These are phyloP conservation scores for Podochytrium sp. DNA, from an alignment of 192 early-diverging fungal species.

Conservation along the genomic window DNA sequence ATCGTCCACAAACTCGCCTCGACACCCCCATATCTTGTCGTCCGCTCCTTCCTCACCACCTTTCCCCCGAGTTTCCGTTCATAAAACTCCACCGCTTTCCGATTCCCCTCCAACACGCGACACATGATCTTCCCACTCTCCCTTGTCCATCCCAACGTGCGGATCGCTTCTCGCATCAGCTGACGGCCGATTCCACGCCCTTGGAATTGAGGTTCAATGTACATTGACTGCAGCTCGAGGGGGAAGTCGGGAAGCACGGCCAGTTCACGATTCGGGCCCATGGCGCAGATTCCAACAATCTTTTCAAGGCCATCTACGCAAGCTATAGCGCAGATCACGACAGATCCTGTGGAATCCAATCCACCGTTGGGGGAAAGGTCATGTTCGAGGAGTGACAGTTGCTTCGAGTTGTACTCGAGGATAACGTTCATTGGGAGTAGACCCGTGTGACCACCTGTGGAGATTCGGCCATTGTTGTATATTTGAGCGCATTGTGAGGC, in stretches of 20 bases:
- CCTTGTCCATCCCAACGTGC: slow-evolving; percentile 10
- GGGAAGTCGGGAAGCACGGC: neutral
- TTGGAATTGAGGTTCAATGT: neutral
- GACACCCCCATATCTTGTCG: neutral
- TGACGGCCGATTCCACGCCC: neutral
- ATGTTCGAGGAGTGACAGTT: neutral
- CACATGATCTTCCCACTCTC: slow-evolving; percentile 4
- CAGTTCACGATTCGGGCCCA: neutral
- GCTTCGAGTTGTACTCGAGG: neutral
- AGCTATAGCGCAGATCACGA: neutral
- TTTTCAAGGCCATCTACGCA: neutral
- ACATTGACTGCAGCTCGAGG: neutral
- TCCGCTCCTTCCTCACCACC: neutral
- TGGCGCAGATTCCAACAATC: neutral
- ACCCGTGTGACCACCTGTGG: neutral
- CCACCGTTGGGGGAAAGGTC: neutral
- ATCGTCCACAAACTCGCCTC: neutral
- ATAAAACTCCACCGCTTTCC: slow-evolving; percentile 2
- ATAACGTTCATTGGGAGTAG: neutral
- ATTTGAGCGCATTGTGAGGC: neutral
- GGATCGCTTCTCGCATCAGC: neutral
- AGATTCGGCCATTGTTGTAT: slow-evolving; percentile 1
- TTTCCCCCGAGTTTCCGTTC: neutral
- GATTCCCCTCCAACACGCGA: neutral
- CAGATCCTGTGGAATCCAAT: neutral